A percentile compares a stretch with the other conserved stretches of the same genome.
These are phyloP conservation scores for Yarrowia phangngaensis DNA, from an alignment of 805 yeast genomes.

Conservation along the genomic window DNA sequence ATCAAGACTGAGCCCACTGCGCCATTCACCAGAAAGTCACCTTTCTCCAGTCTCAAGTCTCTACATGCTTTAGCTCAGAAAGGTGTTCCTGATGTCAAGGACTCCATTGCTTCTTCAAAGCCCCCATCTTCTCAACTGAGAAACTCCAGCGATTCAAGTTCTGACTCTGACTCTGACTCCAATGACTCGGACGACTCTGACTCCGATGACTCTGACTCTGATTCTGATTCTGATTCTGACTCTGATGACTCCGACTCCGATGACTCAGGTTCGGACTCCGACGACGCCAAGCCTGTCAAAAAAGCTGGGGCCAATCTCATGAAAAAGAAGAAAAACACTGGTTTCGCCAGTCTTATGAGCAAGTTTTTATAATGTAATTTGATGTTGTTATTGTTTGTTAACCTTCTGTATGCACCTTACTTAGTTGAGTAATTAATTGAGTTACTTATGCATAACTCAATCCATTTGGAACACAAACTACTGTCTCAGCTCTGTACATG, in stretches of 20 bases:
- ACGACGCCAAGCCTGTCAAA: neutral
- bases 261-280: constrained; percentile 1
- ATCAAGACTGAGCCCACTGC: neutral
- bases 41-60: neutral
- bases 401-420: neutral
- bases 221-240: neutral
- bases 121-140: neutral
- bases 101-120: neutral
- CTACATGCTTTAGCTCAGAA: neutral
- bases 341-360: constrained; percentile 15
- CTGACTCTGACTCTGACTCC: neutral
- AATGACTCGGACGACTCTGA: neutral
- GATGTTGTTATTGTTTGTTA: neutral
- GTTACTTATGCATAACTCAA: neutral
- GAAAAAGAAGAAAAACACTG: constrained; percentile 20
- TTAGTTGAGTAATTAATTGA: neutral
- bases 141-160: neutral
- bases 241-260: neutral
- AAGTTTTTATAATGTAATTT: constrained; percentile 17
- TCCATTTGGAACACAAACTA: no score
- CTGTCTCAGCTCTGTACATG: no score
- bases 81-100: neutral
- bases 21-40: neutral
- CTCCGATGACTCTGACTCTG: neutral
- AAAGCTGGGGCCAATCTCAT: constrained; percentile 4